Evolutionary conservation across 371 early-diverging fungal species (phyloP), one percentile per base, ranked within the genome.

Genomic region (Paraphysoderma sedebokerense): DNA sequence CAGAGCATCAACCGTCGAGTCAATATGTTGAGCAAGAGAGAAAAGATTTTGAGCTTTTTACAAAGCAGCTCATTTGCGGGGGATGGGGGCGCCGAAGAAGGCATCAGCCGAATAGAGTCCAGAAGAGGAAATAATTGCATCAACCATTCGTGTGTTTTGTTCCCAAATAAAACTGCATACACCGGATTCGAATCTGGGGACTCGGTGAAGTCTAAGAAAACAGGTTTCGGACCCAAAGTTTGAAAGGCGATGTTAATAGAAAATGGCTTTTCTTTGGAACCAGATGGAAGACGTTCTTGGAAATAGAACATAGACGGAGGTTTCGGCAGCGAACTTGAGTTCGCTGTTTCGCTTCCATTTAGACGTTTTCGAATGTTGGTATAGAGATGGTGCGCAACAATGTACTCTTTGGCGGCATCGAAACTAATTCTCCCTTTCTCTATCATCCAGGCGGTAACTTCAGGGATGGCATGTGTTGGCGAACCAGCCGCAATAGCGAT

Each of bases 401-500:
- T 54, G 49, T 77, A 71, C 20, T 72, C 72, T 15, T 61, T 57
- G 2, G 76, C 79, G 9, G 72, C 65, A 5, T 62, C 58, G 5
- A 65, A 51, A 22, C 60, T 68, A 48, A 78, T 74, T 23, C 63
- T 61, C 36, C 64, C 66, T n/a, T 62, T 64, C 37, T 72, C 72
- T 31, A 80, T 66, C 79, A 80, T 80, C 49, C 61, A 69, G 5
- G 66, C 60, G 0, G 72, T 67, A 31, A 76, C 72, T 40, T 73
- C 76, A 30, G 64, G 65, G 35, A 80, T 71, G 4, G 72, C 66
- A 28, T 70, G 68, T 5, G 74, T 49, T 2, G 77, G 77, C 7
- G 77, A 71, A 35, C 80, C 79, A 12, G 76, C 77, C 7, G 75
- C 74, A 44, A 78, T 70, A 50, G 78, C 80, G 47, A 79, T 74